Percentiles rank a stretch among this genome's conserved stretches.
Evolutionary conservation across 306 rosid species (phyloP).

Genomic region (Astragalus glycyphyllos): DNA sequence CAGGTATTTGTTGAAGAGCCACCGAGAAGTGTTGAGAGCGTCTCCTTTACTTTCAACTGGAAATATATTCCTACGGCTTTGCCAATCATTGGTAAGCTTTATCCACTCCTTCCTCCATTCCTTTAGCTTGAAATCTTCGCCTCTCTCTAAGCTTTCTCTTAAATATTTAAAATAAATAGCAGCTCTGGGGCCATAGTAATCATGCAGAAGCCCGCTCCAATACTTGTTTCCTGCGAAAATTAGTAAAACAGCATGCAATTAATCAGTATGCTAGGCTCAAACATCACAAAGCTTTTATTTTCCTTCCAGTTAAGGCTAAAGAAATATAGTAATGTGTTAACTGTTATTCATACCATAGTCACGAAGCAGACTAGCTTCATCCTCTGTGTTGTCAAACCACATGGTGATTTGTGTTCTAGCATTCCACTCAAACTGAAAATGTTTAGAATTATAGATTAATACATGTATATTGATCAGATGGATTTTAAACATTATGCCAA

Average conservation of each 20-base stretch:
- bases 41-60: slow-evolving; percentile 63
- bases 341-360: slow-evolving; percentile 69
- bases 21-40: slow-evolving; percentile 60
- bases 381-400: slow-evolving; percentile 89
- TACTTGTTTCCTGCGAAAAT: slow-evolving; percentile 72
- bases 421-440: slow-evolving; percentile 85
- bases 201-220: slow-evolving; percentile 85
- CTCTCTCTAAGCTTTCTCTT: slow-evolving; percentile 60
- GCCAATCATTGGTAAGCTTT: slow-evolving; percentile 91
- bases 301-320: background rate
- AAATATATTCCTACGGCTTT: slow-evolving; percentile 59
- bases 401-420: slow-evolving; percentile 94
- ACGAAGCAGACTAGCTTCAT: slow-evolving; percentile 83
- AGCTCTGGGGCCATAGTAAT: slow-evolving; percentile 87
- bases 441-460: slow-evolving; percentile 34
- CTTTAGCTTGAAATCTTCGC: slow-evolving; percentile 57
- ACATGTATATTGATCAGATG: slow-evolving; percentile 1
- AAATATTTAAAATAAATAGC: slow-evolving; percentile 81
- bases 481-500: slow-evolving; percentile 7
- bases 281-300: slow-evolving; percentile 22
- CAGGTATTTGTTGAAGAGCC: slow-evolving; percentile 70
- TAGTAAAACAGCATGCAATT: slow-evolving; percentile 1
- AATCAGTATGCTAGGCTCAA: background rate
- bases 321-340: slow-evolving; percentile 10
- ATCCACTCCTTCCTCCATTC: slow-evolving; percentile 91